Evolutionary conservation across 306 rosid genomes (phyloP).

Genomic region (Leucaena leucocephala): DNA sequence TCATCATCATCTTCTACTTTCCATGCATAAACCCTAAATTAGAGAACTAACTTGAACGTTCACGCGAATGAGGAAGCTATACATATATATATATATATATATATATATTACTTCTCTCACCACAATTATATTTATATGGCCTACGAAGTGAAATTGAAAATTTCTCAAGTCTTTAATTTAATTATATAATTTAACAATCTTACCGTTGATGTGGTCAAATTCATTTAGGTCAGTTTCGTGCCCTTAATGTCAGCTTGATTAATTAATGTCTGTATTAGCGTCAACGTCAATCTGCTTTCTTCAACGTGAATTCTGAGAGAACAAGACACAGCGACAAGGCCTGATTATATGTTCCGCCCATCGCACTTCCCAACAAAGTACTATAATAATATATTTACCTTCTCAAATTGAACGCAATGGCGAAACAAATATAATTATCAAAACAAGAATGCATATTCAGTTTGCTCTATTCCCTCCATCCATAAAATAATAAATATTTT

Average conservation of each 20-base stretch:
- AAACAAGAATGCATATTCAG: not conserved
- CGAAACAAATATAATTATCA: conserved; percentile 4
- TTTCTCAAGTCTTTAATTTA: not conserved
- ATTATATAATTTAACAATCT: not conserved
- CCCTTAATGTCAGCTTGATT: not conserved
- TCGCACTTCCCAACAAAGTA: conserved; percentile 1
- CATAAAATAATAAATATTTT: not conserved
- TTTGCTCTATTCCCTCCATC: not conserved
- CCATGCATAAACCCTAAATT: not conserved
- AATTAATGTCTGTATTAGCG: not conserved
- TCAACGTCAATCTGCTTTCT: conserved; percentile 1
- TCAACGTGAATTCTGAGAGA: conserved; percentile 11
- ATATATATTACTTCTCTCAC: not conserved
- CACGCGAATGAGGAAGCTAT: not conserved
- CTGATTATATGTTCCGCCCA: conserved; percentile 34
- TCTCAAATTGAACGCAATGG: conserved; percentile 16
- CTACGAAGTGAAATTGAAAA: not conserved
- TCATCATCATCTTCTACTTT: not conserved
- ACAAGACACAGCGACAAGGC: conserved; percentile 32
- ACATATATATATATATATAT: too few species aligned
- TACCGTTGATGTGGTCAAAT: not conserved
- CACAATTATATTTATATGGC: not conserved
- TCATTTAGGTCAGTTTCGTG: not conserved
- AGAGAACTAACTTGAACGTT: not conserved
- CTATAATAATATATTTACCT: not conserved